These are phyloP conservation scores for Bruguiera hainesii DNA, from an alignment of 441 rosid species.

Conservation along the genomic window DNA sequence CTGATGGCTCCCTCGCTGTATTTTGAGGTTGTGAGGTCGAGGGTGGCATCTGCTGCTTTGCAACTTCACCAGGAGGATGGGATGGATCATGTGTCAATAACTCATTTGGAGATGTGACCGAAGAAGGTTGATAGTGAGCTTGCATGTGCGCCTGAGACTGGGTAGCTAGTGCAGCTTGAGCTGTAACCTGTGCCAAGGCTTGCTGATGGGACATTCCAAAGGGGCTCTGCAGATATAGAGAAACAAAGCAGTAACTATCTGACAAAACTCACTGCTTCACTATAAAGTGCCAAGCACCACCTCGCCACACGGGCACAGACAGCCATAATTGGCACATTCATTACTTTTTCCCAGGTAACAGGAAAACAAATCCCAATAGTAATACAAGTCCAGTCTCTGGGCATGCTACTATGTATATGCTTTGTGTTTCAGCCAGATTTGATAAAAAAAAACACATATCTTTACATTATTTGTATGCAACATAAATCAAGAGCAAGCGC, in stretches of 20 bases:
- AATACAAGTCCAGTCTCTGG: no score
- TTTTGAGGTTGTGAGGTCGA: slow-evolving; percentile 41
- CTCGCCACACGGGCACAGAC: not conserved
- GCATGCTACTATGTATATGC: not conserved
- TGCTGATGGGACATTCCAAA: slow-evolving; percentile 72
- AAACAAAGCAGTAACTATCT: slow-evolving; percentile 10
- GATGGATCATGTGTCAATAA: slow-evolving; percentile 24
- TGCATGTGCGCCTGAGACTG: slow-evolving; percentile 46
- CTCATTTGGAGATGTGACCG: slow-evolving; percentile 25
- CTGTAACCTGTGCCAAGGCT: slow-evolving; percentile 64
- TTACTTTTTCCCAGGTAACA: not conserved
- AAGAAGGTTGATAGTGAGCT: slow-evolving; percentile 38
- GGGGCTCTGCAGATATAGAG: slow-evolving; percentile 44
- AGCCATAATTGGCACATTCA: no score
- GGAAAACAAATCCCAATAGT: not conserved
- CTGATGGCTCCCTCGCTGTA: slow-evolving; percentile 32
- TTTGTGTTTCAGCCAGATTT: no score
- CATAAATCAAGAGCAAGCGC: no score
- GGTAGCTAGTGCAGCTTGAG: slow-evolving; percentile 46
- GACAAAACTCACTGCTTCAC: not conserved
- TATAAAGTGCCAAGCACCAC: not conserved
- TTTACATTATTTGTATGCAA: no score
- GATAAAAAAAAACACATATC: no score
- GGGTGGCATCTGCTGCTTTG: slow-evolving; percentile 45
- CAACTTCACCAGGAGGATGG: slow-evolving; percentile 27